Evolutionary conservation across 176 grass and related monocot species (phyloP), one percentile per base, ranked within the genome.

Genomic region (maize (Zea mays)): DNA sequence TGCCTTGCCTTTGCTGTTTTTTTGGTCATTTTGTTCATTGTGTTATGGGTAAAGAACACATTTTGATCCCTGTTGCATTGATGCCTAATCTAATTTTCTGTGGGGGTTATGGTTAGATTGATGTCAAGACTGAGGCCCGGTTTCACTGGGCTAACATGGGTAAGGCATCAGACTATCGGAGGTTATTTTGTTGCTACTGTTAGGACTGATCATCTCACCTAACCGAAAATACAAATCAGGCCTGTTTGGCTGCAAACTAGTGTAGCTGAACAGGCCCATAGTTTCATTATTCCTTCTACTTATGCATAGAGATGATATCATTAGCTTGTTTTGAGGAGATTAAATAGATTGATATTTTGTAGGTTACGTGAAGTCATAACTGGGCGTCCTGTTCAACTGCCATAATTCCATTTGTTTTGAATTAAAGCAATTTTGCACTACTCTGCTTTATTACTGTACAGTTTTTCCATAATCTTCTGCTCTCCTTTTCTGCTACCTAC

Each of bases 391-490:
- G 16, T 69, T 45, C 46, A 40, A 69, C 60, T 70, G 42, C 21
- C 27, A 70, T 68, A 38, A 67, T 69, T 19, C 11, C n/a, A 64
- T 74, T 41, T 56, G 14, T 75, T 75, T 41, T 63, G 21, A 3
- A 39, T 4, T 39, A 39, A 39, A 39, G 38, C 38, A 39, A 39
- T 39, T 39, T 39, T 39, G 38, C 38, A 44, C 35, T 77, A 65
- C 35, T 35, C 3, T 79, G 5, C 43, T 79, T 79, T 83, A 15
- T 38, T 37, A 59, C 15, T 38, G 21, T 44, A 41, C 27, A 64
- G 15, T 77, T 64, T 64, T 47, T 36, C 43, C 37, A 44, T 99
- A 85, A 12, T 76, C 17, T 49, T 65, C 5, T 63, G 21, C 14
- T 17, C 10, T 62, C 19, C n/a, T 73, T 64, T 44, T 42, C 13